Conservation (phyloP, 345 rosid genomes). For the Heritiera fomes region DNA sequence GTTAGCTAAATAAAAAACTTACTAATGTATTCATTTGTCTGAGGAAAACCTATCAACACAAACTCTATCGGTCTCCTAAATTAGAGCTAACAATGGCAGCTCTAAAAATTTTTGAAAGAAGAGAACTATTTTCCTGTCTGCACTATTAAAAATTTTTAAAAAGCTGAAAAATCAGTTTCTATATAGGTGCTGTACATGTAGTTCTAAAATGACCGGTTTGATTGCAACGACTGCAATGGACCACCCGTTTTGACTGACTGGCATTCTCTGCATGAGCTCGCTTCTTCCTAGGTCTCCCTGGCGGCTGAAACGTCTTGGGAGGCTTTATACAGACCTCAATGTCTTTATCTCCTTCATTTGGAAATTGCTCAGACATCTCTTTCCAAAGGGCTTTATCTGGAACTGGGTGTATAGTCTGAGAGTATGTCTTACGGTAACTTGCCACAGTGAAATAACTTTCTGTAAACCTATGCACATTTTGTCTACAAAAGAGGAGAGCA, state of each 20-base stretch:
- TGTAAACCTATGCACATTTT: slow-evolving; percentile 66
- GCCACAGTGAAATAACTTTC: slow-evolving; percentile 84
- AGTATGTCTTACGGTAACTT: slow-evolving; percentile 73
- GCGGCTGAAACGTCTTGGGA: slow-evolving; percentile 62
- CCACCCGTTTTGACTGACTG: slow-evolving; percentile 66
- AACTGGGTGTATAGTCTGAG: slow-evolving; percentile 75
- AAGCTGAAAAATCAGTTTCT: slow-evolving; percentile 18
- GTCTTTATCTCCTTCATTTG: slow-evolving; percentile 31
- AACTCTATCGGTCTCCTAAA: background rate
- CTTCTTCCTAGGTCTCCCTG: slow-evolving; percentile 68
- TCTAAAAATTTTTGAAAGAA: background rate
- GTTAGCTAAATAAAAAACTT: background rate
- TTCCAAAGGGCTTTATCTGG: slow-evolving; percentile 78
- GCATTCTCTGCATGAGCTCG: slow-evolving; percentile 60
- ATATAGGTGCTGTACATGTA: slow-evolving; percentile 85
- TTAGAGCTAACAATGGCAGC: slow-evolving; percentile 10
- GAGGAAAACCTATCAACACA: background rate
- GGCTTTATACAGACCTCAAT: slow-evolving; percentile 52
- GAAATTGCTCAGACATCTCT: slow-evolving; percentile 44
- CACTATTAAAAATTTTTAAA: background rate
- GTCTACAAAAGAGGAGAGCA: slow-evolving; percentile 76
- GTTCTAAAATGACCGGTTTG: slow-evolving; percentile 96
- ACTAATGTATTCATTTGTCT: background rate
- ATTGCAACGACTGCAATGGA: slow-evolving; percentile 90
- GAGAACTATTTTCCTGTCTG: background rate